These are phyloP conservation scores for Cruciata laevipes DNA, from an alignment of 257 asterid species.

Conservation along the genomic window DNA sequence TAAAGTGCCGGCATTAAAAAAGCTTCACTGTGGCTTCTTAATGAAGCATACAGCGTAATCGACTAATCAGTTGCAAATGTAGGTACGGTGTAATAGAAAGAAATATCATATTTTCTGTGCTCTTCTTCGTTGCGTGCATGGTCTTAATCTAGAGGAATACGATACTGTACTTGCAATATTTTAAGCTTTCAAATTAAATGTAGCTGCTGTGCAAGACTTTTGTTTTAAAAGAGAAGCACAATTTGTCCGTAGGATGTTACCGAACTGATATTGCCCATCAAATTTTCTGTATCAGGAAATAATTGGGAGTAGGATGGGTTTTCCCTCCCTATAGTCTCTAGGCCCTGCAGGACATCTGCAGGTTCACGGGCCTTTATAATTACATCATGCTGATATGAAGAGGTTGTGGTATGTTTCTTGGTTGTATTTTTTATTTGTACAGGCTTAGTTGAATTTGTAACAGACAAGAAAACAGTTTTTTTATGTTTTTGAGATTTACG, in stretches of 20 bases:
- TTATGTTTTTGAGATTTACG: background rate
- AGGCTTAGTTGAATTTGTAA: no score
- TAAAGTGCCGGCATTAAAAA: background rate
- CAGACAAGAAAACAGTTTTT: background rate
- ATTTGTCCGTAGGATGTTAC: background rate
- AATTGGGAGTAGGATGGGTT: background rate
- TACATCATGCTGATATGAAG: background rate
- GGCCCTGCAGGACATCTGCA: background rate
- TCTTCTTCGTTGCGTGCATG: background rate
- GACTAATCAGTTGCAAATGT: background rate
- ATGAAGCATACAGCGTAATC: background rate
- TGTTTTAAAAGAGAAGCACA: background rate
- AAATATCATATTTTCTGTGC: background rate
- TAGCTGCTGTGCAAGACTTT: background rate
- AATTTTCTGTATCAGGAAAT: background rate
- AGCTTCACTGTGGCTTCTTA: background rate
- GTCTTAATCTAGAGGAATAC: background rate
- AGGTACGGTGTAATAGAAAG: background rate
- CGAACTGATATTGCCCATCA: conserved; percentile 5
- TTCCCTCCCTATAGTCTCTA: background rate
- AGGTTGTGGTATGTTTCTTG: background rate
- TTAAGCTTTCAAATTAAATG: background rate
- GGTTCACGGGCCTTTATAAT: background rate
- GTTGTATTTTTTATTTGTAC: no score
- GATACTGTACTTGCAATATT: background rate